Evolutionary conservation across 2,329 filamentous ascomycete species (phyloP), one percentile per base, ranked within the genome.

Genomic region (Aspergillus nomiae): DNA sequence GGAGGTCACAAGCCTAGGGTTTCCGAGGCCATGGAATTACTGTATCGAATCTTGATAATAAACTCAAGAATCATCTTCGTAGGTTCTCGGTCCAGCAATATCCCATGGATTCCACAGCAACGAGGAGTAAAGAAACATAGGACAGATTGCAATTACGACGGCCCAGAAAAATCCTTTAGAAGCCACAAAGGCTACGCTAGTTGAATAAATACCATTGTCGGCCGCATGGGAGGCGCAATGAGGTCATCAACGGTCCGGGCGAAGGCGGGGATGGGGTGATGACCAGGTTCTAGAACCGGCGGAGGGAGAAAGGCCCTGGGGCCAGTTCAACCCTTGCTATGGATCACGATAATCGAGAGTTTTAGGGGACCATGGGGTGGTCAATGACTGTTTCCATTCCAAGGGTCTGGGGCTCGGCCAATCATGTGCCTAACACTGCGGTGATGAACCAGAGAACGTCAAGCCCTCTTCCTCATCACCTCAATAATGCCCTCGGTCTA

Each of bases 391-490:
- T 11, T 36, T 55, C 24, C 34, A 38, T 55, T 55, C 51, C 51
- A 36, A 38, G 11, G 34, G n/a, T 26, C 32, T 36, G 34, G 51
- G 34, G 26, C 12, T 51, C 5, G 48, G 48, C 51, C 51, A 55
- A 55, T 55, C 32, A 38, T 26, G 51, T 16, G 32, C 32, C 51
- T 5, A 12, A 14, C 4, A 6, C 46, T 16, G 14, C 46, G 16
- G 46, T 8, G 19, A 50, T 16, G 24, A 34, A 54, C 32, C 51
- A 21, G 30, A 36, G 10, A 36, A 54, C n/a, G 9, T 54, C 51
- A 54, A 54, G 51, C 51, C 51, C 4, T 54, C 51, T 54, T 54
- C 12, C 12, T 54, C 46, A 50, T 54, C 51, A 54, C 32, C n/a
- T 54, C 51, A 9, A 32, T 36, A 24, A 34, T 34, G 6, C n/a